Evolutionary conservation across 208 protist species (phyloP).

Genomic region (Pavlovales sp.): DNA sequence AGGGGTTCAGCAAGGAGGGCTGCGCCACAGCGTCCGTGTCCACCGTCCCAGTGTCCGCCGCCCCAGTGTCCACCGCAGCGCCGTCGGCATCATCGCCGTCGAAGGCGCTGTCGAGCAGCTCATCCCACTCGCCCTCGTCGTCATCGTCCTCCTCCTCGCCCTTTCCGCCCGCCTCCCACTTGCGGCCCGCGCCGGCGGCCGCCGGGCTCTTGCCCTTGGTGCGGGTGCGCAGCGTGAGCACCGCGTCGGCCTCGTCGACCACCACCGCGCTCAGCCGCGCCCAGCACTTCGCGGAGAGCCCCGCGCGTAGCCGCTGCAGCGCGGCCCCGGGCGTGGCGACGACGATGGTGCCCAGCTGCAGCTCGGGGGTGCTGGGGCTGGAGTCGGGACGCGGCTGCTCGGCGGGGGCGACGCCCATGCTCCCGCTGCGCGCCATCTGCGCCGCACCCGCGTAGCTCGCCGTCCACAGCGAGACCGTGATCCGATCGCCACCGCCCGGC

Average conservation of each 20-base stretch:
- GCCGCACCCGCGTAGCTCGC: too few species aligned
- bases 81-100: background rate
- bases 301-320: background rate
- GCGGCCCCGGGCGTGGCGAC: background rate
- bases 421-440: too few species aligned
- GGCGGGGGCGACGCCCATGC: background rate
- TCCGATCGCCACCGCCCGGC: background rate
- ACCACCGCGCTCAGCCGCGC: background rate
- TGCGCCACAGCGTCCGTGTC: too few species aligned
- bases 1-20: too few species aligned
- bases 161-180: background rate
- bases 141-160: too few species aligned
- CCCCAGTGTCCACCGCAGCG: too few species aligned
- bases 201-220: too few species aligned
- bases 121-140: background rate
- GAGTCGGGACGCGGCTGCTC: too few species aligned
- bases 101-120: background rate
- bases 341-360: background rate
- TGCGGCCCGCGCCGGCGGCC: too few species aligned
- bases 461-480: background rate
- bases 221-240: background rate
- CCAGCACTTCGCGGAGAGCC: background rate
- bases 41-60: too few species aligned
- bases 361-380: too few species aligned
- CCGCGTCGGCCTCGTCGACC: background rate